Percentiles rank a stretch among this genome's conserved stretches.
Evolutionary conservation across 2,329 filamentous ascomycete species (phyloP).

Genomic region (Talaromyces sp.): DNA sequence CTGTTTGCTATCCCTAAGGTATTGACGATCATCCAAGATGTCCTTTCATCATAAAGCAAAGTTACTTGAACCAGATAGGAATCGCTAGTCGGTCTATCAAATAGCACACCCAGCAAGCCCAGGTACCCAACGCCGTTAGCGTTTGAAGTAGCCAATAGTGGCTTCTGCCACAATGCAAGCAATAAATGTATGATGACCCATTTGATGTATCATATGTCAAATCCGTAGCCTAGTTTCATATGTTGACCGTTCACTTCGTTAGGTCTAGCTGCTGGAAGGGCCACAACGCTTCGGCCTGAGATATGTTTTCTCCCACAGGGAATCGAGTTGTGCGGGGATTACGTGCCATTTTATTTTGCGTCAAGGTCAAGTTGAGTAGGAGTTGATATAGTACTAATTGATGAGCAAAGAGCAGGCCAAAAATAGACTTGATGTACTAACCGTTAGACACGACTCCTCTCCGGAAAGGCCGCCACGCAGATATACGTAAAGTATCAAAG

Average conservation of each 20-base stretch:
- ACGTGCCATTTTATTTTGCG: background rate
- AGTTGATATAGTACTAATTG: slow-evolving; percentile 19
- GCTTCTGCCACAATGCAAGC: background rate
- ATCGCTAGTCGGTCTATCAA: background rate
- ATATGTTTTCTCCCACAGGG: background rate
- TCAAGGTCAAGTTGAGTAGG: slow-evolving; percentile 15
- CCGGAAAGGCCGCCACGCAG: slow-evolving; percentile 40
- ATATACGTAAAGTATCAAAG: slow-evolving; percentile 47
- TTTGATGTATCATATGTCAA: background rate
- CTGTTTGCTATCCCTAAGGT: background rate
- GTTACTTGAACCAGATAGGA: background rate
- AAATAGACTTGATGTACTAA: slow-evolving; percentile 26
- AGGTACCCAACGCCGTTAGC: background rate
- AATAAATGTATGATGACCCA: background rate
- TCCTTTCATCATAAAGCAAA: background rate
- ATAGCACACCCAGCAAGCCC: background rate
- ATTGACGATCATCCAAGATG: background rate
- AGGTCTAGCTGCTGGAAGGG: background rate
- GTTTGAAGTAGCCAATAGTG: background rate
- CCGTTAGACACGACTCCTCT: slow-evolving; percentile 47
- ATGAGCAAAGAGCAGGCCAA: background rate
- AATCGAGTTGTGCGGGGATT: background rate
- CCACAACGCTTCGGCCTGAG: background rate
- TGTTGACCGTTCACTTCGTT: background rate
- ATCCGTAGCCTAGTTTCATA: background rate